These are phyloP conservation scores for Akebia trifoliata DNA, from an alignment of 164 flowering plant species.

Conservation along the genomic window DNA sequence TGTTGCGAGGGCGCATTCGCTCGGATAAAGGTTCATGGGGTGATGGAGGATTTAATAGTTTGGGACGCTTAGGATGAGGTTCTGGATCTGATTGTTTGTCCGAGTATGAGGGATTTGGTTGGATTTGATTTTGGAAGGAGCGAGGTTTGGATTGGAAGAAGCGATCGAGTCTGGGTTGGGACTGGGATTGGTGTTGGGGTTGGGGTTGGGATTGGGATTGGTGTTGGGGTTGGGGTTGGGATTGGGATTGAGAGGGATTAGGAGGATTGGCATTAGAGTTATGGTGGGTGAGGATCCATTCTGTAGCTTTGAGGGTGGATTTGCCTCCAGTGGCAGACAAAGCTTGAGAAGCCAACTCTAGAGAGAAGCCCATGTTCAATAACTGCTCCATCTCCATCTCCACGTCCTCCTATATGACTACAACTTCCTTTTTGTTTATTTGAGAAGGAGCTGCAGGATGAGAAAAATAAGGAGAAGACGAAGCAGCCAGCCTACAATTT, in stretches of 20 bases:
- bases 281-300: conserved; percentile 58
- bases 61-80: conserved; percentile 24
- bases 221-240: conserved; percentile 16
- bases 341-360: conserved; percentile 53
- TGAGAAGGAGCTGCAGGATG: too few species aligned
- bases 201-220: background rate
- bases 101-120: background rate
- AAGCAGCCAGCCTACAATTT: too few species aligned
- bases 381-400: conserved; percentile 61
- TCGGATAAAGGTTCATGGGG: conserved; percentile 55
- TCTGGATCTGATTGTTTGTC: background rate
- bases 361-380: conserved; percentile 70
- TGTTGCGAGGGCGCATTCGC: conserved; percentile 66
- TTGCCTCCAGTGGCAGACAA: conserved; percentile 66
- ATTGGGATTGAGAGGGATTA: conserved; percentile 4
- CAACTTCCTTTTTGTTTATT: too few species aligned
- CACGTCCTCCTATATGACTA: conserved; percentile 26
- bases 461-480: too few species aligned
- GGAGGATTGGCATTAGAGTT: conserved; percentile 8
- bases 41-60: background rate
- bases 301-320: conserved; percentile 63
- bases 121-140: conserved; percentile 5
- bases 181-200: conserved; percentile 10
- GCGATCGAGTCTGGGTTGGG: conserved; percentile 56
- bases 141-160: conserved; percentile 32